These are phyloP conservation scores for Aspergillus sclerotiicarbonarius DNA, from an alignment of 495 filamentous ascomycete species.

Conservation along the genomic window DNA sequence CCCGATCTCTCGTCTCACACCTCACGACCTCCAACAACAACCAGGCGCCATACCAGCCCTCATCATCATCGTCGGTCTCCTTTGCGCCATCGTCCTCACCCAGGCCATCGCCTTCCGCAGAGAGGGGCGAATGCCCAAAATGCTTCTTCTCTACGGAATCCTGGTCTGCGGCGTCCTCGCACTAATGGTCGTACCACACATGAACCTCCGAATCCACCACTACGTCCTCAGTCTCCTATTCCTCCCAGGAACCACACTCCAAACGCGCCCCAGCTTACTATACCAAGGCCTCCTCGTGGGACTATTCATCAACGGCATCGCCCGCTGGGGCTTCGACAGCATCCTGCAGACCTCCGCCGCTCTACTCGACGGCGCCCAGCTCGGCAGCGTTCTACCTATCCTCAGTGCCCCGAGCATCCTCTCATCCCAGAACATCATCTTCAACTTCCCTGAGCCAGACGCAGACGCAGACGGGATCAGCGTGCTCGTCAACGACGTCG, in stretches of 20 bases:
- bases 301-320: constrained; percentile 64
- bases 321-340: constrained; percentile 62
- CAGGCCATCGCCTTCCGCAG: constrained; percentile 68
- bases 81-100: constrained; percentile 50
- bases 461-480: constrained; percentile 52
- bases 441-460: constrained; percentile 41
- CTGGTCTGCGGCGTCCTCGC: constrained; percentile 41
- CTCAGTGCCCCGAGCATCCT: constrained; percentile 34
- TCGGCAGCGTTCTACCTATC: constrained; percentile 47
- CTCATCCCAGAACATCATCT: constrained; percentile 41
- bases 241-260: constrained; percentile 55
- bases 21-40: constrained; percentile 70
- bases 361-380: constrained; percentile 48
- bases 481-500: constrained; percentile 59
- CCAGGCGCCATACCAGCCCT: constrained; percentile 70
- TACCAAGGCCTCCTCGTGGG: constrained; percentile 64
- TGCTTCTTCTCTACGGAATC: constrained; percentile 64
- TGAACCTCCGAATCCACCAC: constrained; percentile 64
- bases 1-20: constrained; percentile 71
- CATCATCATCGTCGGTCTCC: constrained; percentile 55
- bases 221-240: constrained; percentile 62
- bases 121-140: constrained; percentile 60
- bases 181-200: constrained; percentile 52
- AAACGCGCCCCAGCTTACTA: constrained; percentile 55
- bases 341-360: constrained; percentile 57